A percentile compares a stretch with the other conserved stretches of the same genome.
Conservation (phyloP, 192 early-diverging fungal genomes). For the Backusella liffmaniae region DNA sequence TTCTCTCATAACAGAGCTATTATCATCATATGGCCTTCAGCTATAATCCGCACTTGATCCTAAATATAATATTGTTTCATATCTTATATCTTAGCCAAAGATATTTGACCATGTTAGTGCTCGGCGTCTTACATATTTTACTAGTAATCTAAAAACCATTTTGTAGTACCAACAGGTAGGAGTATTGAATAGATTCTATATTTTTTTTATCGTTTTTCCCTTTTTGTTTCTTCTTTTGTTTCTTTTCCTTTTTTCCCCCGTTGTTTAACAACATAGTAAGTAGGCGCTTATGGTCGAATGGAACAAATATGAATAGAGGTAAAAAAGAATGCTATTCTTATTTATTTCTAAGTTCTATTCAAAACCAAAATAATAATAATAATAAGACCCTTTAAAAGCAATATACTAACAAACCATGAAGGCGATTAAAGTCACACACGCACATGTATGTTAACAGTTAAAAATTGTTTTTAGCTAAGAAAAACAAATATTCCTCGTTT, state of each 20-base stretch:
- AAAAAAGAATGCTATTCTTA: background rate
- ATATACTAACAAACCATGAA: background rate
- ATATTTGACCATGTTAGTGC: background rate
- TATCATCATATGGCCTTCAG: background rate
- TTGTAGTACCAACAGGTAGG: background rate
- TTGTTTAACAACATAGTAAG: no score
- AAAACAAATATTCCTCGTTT: background rate
- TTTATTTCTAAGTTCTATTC: background rate
- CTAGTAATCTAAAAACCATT: background rate
- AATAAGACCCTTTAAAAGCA: background rate
- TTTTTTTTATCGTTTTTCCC: background rate
- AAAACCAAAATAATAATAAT: background rate
- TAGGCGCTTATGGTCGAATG: no score
- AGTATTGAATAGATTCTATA: background rate
- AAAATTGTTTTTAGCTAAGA: background rate
- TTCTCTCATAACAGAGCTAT: no score
- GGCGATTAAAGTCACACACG: background rate
- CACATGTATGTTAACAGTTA: background rate
- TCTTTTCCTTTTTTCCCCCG: background rate
- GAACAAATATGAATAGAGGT: background rate
- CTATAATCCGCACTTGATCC: background rate
- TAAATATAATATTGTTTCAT: background rate
- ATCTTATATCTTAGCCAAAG: background rate
- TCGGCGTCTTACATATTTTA: background rate
- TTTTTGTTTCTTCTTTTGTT: background rate